Evolutionary conservation across 73 alveolate species (phyloP).

Genomic region (Diophrys sp.): DNA sequence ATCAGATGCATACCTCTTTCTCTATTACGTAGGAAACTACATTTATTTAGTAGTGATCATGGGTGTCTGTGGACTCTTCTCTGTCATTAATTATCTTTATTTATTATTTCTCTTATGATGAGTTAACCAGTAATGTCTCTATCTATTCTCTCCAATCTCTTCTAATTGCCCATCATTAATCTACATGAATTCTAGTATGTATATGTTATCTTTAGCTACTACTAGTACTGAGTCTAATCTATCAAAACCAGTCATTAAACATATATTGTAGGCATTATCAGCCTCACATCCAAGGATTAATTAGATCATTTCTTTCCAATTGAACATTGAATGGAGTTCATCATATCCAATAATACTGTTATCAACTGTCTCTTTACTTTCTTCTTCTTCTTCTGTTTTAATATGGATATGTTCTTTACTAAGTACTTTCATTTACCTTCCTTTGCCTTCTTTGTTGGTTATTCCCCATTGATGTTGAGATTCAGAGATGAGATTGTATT

Average conservation of each 20-base stretch:
- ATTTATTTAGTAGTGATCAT: no score
- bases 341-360: background rate
- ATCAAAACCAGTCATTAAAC: background rate
- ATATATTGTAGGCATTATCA: background rate
- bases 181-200: background rate
- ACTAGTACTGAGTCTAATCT: background rate
- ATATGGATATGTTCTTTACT: background rate
- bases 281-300: background rate
- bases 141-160: background rate
- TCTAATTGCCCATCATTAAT: background rate
- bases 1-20: no score
- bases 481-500: background rate
- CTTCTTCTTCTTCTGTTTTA: background rate
- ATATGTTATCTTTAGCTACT: background rate
- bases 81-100: no score
- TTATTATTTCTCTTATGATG: no score
- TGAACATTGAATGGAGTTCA: background rate
- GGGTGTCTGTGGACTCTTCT: no score
- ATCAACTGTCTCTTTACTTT: background rate
- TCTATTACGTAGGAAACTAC: no score
- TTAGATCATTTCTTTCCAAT: background rate
- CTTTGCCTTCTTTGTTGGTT: background rate
- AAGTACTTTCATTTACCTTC: background rate
- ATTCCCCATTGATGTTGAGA: background rate
- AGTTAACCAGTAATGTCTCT: slow-evolving; percentile 4